Evolutionary conservation across 1,139 yeast species (phyloP), one percentile per base, ranked within the genome.

Genomic region (Eremothecium cymbalariae): DNA sequence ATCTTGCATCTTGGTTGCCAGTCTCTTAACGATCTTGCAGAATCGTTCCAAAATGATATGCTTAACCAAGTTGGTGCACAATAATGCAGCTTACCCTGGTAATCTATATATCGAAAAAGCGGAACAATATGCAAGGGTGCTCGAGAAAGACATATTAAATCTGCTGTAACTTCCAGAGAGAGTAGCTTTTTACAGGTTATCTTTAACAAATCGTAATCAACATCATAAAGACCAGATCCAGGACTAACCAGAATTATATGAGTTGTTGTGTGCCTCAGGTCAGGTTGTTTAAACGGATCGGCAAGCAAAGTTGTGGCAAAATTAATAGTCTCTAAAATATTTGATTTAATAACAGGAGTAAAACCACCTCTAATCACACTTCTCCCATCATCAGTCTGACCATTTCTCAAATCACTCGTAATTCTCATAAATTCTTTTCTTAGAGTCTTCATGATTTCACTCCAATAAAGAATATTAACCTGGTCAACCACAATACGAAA

Each of bases 1-100:
- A 93, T 86, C 51, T 85, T 86, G 57, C 96, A 86, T 22, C 94
- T 66, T 1, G 98, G 96, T 18, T 80, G 72, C 96, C 97, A 90
- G 46, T 79, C 62, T 11, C 60, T 63, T 9, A 56, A 51, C 3
- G 63, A 53, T 33, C 57, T 63, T 13, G 63, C 62, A n/a, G 65
- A 55, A 49, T 77, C 83, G 36, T 72, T 74, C 80, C 93, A 90
- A 51, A 81, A 90, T 1, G 94, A 84, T 9, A 88, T 79, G 53
- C 90, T 95, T 47, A 93, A 72, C 97, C 97, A 90, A 36, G 82
- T 80, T 2, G 98, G 97, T 5, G 86, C 81, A 52, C 94, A 82
- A 53, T 83, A 83, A 23, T 76, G 71, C 4, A 83, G 60, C 30
- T 65, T 63, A 4, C 76, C 74, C 22, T 65, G 62, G 35, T 63